Base-by-base conservation (phyloP, 2,329 filamentous ascomycete genomes). In the Nakataea oryzae region DNA sequence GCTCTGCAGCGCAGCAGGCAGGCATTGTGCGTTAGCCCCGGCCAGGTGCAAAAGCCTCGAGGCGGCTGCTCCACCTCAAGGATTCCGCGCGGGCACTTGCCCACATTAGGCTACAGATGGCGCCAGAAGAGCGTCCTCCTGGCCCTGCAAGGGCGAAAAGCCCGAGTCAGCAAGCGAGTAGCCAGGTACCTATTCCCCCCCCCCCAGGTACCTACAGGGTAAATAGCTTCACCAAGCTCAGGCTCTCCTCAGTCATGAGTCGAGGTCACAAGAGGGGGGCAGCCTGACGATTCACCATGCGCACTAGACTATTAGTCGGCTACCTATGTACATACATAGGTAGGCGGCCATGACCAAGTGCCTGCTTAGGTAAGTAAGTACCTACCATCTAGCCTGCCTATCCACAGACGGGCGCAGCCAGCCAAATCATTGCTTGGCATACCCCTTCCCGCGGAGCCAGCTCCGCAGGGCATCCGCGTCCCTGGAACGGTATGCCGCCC, bases 401-500 rank as follows among this genome's bases (percentile, higher is more conserved):
- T 27, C 3, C 5, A 14, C 54, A 55, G 11, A n/a, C n/a, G n/a
- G n/a, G n/a, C 34, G 3, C 34, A 41, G 14, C 34, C 5, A 41
- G 14, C 24, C 56, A 14, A 14, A 58, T 17, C 34, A 58, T 58
- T 58, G 30, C 27, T 27, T 41, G 30, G 28, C 30, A 17, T 60
- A 60, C 13, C 59, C 59, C n/a, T 60, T 60, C 59, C 24, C 59
- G 24, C 26, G 28, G 17, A 60, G 76, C 93, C 93, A 97, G 76
- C 92, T 89, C 74, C 88, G 81, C 62, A 96, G 82, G 57, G 83
- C 78, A 61, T 79, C 80, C 62, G 85, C 81, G 73, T 97, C 95
- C 62, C 95, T 83, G 74, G 86, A 79, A 72, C 86, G 87, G 79
- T 97, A 99, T 54, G 85, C 85, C 5, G 91, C 91, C 69, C 93